Evolutionary conservation across 139 green algal species (phyloP), one percentile per base, ranked within the genome.

Genomic region (Deuterostichococcus epilithicus): DNA sequence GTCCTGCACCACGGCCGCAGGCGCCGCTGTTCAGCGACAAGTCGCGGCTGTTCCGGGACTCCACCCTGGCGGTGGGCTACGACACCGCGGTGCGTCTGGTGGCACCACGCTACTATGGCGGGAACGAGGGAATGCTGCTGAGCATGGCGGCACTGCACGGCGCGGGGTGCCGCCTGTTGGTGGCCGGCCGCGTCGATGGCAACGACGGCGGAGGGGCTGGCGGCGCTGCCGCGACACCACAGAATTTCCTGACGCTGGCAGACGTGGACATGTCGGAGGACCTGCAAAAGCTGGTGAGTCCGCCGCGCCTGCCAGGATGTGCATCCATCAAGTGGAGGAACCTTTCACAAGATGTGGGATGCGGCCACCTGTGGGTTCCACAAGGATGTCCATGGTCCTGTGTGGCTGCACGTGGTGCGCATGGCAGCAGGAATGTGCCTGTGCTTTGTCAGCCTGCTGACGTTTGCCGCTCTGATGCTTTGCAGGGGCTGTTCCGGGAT

Each of bases 41-140:
- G 77, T 90, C 90, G 1, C 69, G 81, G 26, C 82, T 97, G 22
- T 82, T 97, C 47, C 85, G 76, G 5, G 73, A 78, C 65, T 86
- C 80, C 72, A 74, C 76, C 0, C 94, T 96, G 80, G 90, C 94
- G 38, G 78, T 96, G n/a, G 91, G 91, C 30, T 93, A 88, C 70
- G 92, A 96, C 87, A 97, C 92, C 0, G 91, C 88, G 0, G 81
- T 88, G 3, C 85, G 92, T 1, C 83, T 97, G 6, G 84, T 97
- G 32, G 81, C 88, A 78, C 79, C 85, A 22, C 89, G 90, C 45
- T 97, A 97, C 80, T 94, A 97, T 75, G 83, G 81, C 0, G 74
- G 84, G 66, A 81, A 84, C 38, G 69, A 87, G 3, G 79, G 81
- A 32, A 91, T 95, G 90, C 65, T 91, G 75, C 74, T 90, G 35